These are phyloP conservation scores for Termitomyces sp. DNA, from an alignment of 768 basidiomycete species.

Conservation along the genomic window DNA sequence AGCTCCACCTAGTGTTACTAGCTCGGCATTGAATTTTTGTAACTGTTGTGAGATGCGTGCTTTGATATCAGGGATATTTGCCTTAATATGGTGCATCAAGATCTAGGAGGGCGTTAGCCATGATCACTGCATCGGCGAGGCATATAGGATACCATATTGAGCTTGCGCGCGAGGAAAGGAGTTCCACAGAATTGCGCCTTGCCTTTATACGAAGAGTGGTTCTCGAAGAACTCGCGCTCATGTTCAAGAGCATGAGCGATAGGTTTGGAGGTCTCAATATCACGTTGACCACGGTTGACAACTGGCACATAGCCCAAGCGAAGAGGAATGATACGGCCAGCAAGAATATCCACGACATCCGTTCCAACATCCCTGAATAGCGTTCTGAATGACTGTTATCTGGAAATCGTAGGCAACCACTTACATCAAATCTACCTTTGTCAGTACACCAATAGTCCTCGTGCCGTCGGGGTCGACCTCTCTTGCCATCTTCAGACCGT, in stretches of 20 bases:
- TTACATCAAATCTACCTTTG: constrained; percentile 97
- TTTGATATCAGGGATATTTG: constrained; percentile 98
- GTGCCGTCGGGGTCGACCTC: constrained; percentile 97
- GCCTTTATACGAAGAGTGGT: constrained; percentile 86
- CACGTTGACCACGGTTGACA: constrained; percentile 96
- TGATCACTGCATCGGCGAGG: constrained; percentile 5
- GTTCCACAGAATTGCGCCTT: constrained; percentile 98
- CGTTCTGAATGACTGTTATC: background rate
- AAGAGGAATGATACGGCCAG: constrained; percentile 93
- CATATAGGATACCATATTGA: constrained; percentile 71
- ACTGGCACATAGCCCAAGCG: constrained; percentile 98
- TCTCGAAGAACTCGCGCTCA: constrained; percentile 94
- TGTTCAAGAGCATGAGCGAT: constrained; percentile 84
- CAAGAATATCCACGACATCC: constrained; percentile 98
- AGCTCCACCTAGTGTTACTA: constrained; percentile 81
- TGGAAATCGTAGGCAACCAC: constrained; percentile 24
- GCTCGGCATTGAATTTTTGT: constrained; percentile 83
- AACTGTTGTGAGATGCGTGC: constrained; percentile 88
- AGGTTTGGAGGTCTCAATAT: constrained; percentile 87
- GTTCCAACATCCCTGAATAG: constrained; percentile 88
- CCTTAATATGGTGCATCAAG: constrained; percentile 98
- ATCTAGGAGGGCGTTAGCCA: constrained; percentile 49
- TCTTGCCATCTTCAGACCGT: constrained; percentile 92
- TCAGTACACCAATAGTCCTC: constrained; percentile 96
- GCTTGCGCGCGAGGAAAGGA: constrained; percentile 91